Percentiles rank a stretch among this genome's conserved stretches.
These are phyloP conservation scores for Ceratobasidium sp. DNA, from an alignment of 1,284 basidiomycete genomes.

Conservation along the genomic window DNA sequence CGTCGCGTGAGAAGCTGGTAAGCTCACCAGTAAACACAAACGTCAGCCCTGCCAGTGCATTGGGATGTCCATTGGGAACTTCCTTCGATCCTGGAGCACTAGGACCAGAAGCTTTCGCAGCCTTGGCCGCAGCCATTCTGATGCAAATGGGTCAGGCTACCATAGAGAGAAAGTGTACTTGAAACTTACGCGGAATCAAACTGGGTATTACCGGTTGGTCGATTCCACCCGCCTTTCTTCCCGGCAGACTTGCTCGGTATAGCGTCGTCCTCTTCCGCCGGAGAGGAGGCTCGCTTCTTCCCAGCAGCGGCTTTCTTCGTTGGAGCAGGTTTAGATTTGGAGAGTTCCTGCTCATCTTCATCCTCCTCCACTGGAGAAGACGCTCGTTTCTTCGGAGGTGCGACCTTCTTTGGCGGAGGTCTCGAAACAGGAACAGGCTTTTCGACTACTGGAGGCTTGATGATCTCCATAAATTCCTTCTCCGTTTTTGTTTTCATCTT, in stretches of 20 bases:
- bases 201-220: slow-evolving; percentile 51
- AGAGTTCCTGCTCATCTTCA: slow-evolving; percentile 44
- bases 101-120: slow-evolving; percentile 75
- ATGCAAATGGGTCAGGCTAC: background rate
- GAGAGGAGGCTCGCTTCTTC: slow-evolving; percentile 43
- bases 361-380: slow-evolving; percentile 39
- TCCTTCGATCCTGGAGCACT: slow-evolving; percentile 81
- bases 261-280: slow-evolving; percentile 25
- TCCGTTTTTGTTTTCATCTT: slow-evolving; percentile 38
- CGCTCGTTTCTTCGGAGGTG: slow-evolving; percentile 45
- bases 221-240: slow-evolving; percentile 46
- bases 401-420: slow-evolving; percentile 49
- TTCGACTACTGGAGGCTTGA: slow-evolving; percentile 48
- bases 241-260: slow-evolving; percentile 44
- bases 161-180: slow-evolving; percentile 24
- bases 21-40: slow-evolving; percentile 98
- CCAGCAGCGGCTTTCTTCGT: slow-evolving; percentile 43
- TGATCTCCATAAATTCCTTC: slow-evolving; percentile 42
- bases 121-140: slow-evolving; percentile 61
- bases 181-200: slow-evolving; percentile 52
- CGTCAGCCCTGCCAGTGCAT: slow-evolving; percentile 87
- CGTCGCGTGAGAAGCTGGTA: slow-evolving; percentile 86
- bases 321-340: slow-evolving; percentile 43
- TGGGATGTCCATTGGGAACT: slow-evolving; percentile 79
- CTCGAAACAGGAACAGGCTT: slow-evolving; percentile 25